Percentiles rank a stretch among this genome's conserved stretches.
Conservation (phyloP, 2,329 filamentous ascomycete genomes). For the Chaetomiaceae sp. region DNA sequence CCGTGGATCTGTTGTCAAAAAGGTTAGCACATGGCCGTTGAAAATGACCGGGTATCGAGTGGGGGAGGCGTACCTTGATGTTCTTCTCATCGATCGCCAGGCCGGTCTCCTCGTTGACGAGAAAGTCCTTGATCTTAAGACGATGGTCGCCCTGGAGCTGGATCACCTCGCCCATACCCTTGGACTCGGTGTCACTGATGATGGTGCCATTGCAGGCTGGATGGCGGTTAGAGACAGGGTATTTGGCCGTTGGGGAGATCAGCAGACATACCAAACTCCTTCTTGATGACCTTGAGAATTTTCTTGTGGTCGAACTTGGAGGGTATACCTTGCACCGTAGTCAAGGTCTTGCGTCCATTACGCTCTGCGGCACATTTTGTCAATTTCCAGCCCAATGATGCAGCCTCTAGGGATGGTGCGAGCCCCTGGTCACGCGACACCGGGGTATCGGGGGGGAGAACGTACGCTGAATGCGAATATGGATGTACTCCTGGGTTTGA, state of each 20-base stretch:
- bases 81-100: slow-evolving; percentile 92
- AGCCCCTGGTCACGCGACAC: slow-evolving; percentile 4
- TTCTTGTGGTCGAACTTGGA: slow-evolving; percentile 99
- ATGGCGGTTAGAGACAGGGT: slow-evolving; percentile 5
- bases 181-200: slow-evolving; percentile 64
- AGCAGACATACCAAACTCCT: slow-evolving; percentile 76
- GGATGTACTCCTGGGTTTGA: slow-evolving; percentile 96
- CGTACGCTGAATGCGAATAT: slow-evolving; percentile 99
- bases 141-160: slow-evolving; percentile 99
- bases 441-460: slow-evolving; percentile 33
- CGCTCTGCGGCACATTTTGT: slow-evolving; percentile 60
- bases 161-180: slow-evolving; percentile 98
- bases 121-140: slow-evolving; percentile 97
- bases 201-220: slow-evolving; percentile 99
- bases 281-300: slow-evolving; percentile 99
- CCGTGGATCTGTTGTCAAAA: slow-evolving; percentile 47
- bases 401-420: background rate
- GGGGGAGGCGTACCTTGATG: slow-evolving; percentile 67
- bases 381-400: background rate
- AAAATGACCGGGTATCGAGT: background rate
- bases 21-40: background rate
- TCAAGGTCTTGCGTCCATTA: slow-evolving; percentile 99
- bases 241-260: background rate
- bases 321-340: slow-evolving; percentile 96
- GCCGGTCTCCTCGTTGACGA: slow-evolving; percentile 91